phyloP scores from a whole-genome alignment of 176 grass and related monocot genomes.

The Eleusine coracana region DNA sequence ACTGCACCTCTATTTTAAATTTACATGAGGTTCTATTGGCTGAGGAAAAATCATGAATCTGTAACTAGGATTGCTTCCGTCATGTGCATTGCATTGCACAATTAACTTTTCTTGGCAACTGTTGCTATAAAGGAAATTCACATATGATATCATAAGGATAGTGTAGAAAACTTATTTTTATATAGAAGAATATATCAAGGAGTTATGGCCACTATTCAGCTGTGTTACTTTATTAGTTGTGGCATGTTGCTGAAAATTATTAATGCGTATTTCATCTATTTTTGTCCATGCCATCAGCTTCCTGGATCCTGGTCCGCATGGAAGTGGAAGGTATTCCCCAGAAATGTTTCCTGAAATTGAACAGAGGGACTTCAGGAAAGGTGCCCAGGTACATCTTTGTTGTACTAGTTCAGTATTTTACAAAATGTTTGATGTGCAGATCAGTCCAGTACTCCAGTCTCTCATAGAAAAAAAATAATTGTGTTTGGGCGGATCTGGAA shows the following conservation, averaged over 20 bases:
- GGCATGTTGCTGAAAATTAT: constrained; percentile 14
- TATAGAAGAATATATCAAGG: constrained; percentile 3
- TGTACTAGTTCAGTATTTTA: constrained; percentile 29
- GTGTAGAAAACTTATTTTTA: constrained; percentile 29
- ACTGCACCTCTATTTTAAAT: constrained; percentile 23
- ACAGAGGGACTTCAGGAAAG: constrained; percentile 90
- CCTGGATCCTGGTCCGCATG: constrained; percentile 95
- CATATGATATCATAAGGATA: constrained; percentile 20
- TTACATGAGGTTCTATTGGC: constrained; percentile 20
- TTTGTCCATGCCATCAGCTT: constrained; percentile 61
- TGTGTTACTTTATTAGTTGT: background rate
- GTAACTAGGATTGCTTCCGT: constrained; percentile 3
- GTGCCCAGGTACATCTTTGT: constrained; percentile 67
- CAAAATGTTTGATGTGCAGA: background rate
- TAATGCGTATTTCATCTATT: background rate
- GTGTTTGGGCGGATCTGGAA: background rate
- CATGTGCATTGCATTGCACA: background rate
- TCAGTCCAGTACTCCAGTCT: background rate
- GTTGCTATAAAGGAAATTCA: constrained; percentile 22
- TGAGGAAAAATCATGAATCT: constrained; percentile 10
- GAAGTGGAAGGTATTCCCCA: constrained; percentile 85
- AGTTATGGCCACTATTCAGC: background rate
- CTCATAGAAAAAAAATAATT: background rate
- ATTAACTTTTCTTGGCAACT: constrained; percentile 21
- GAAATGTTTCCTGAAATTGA: constrained; percentile 90